phyloP scores from a whole-genome alignment of 495 filamentous ascomycete species.

The Hypoxylon trugodes region DNA sequence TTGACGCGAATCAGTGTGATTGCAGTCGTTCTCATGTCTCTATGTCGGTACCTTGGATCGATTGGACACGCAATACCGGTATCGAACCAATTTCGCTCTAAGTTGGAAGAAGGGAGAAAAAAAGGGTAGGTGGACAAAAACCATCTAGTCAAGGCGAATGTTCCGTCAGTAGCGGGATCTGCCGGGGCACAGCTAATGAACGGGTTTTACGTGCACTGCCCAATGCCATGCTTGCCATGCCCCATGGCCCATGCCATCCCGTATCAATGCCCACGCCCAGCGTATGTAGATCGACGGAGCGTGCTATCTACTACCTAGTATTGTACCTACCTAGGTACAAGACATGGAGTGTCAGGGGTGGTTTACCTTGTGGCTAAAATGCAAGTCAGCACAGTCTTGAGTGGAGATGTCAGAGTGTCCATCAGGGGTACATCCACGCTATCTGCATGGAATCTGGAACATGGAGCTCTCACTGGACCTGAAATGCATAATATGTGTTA shows the following conservation, averaged over 20 bases:
- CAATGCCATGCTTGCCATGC: slow-evolving; percentile 39
- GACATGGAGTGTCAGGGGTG: slow-evolving; percentile 19
- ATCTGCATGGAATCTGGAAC: slow-evolving; percentile 32
- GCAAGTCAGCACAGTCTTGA: slow-evolving; percentile 36
- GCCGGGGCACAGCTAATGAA: slow-evolving; percentile 33
- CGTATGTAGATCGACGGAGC: slow-evolving; percentile 37
- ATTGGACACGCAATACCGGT: slow-evolving; percentile 11
- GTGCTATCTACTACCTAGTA: slow-evolving; percentile 31
- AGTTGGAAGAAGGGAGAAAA: slow-evolving; percentile 25
- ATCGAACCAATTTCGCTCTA: slow-evolving; percentile 16
- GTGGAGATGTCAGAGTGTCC: slow-evolving; percentile 26
- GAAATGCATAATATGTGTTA: no score
- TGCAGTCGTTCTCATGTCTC: slow-evolving; percentile 20
- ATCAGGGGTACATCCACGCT: slow-evolving; percentile 37
- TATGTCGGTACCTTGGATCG: slow-evolving; percentile 25
- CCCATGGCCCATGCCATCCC: slow-evolving; percentile 20
- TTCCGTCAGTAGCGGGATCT: slow-evolving; percentile 38
- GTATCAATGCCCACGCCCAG: slow-evolving; percentile 32
- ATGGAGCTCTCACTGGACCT: slow-evolving; percentile 21
- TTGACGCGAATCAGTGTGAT: slow-evolving; percentile 11
- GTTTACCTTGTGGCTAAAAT: slow-evolving; percentile 41
- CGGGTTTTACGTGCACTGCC: slow-evolving; percentile 22
- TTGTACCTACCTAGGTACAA: slow-evolving; percentile 16
- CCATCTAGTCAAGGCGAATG: slow-evolving; percentile 29
- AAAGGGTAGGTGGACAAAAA: no score